Base-by-base conservation (phyloP, 129 eudicot genomes). In the Pseudognaphalium luteoalbum region DNA sequence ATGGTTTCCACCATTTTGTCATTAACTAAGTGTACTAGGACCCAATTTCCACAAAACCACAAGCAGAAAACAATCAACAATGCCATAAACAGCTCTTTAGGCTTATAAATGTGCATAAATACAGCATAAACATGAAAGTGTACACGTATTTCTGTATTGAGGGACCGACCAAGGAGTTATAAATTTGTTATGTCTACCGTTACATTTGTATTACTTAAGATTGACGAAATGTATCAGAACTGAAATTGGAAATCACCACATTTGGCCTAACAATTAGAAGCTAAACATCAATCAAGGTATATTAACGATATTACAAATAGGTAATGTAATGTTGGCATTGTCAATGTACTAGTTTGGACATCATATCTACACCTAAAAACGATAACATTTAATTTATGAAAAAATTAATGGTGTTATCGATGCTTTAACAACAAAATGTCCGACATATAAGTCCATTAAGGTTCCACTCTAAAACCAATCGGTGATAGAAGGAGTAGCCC, bases 1-100 rank as follows among this genome's bases (percentile, higher is more conserved):
- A 91, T 94, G 99, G 89, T 87, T 54, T 89, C 90, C 75, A 94
- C 99, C 68, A 91, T 94, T 66, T 91, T 94, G 80, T 87, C 94
- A 20, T 87, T 94, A 79, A 89, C 97, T 7, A 86, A 81, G 70
- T 79, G 62, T 14, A 19, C 77, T 80, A 80, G 54, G 39, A 57
- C 68, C 61, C 81, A 74, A 84, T 32, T 52, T 41, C 54, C 70
- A 16, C 67, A 51, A 52, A 32, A 17, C 12, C 12, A 16, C 28
- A 42, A 29, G 65, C 67, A 65, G 35, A 68, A 30, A 30, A 62
- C 12, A 30, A 60, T 25, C 30, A 15, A 6, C 54, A 52, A 41
- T 37, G 47, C 20, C 73, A 67, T 72, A 29, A 71, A 70, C 52
- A 44, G 52, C 17, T 29, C 41, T 62, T 5, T 71, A 62, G 73